Conservation (phyloP, 1,139 yeast genomes). For the Pneumocystis wakefieldiae region DNA sequence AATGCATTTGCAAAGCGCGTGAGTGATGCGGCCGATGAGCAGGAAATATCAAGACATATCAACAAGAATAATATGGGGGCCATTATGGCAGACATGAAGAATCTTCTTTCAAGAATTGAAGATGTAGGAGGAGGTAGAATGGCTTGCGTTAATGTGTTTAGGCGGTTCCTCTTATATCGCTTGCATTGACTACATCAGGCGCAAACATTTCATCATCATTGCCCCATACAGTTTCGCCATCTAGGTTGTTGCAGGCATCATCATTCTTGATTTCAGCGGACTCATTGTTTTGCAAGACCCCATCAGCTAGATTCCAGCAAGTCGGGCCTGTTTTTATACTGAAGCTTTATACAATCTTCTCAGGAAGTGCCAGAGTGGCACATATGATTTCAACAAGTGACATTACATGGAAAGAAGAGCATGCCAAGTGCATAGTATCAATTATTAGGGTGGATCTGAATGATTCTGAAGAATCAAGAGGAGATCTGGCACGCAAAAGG, state of each 20-base stretch:
- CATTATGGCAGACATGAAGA: conserved; percentile 18
- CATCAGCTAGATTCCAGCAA: conserved; percentile 16
- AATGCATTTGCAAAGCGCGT: conserved; percentile 43
- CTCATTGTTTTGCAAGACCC: conserved; percentile 1
- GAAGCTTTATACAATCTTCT: conserved; percentile 50
- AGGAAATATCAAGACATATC: conserved; percentile 5
- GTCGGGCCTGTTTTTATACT: conserved; percentile 53
- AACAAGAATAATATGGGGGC: conserved; percentile 16
- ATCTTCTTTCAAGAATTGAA: conserved; percentile 10
- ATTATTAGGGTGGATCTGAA: conserved; percentile 24
- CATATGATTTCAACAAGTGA: conserved; percentile 32
- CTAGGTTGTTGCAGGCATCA: conserved; percentile 51
- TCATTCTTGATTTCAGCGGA: conserved; percentile 34
- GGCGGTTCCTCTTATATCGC: conserved; percentile 50
- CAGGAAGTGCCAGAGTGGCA: conserved; percentile 37
- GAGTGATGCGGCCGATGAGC: conserved; percentile 18
- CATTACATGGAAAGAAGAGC: conserved; percentile 44
- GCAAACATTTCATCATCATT: conserved; percentile 42
- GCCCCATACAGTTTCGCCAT: conserved; percentile 47
- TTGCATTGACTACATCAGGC: conserved; percentile 58
- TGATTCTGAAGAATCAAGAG: not conserved
- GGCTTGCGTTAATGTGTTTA: conserved; percentile 16
- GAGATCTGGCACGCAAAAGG: not conserved
- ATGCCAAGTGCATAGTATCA: conserved; percentile 42
- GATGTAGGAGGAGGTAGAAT: conserved; percentile 1